Conservation (phyloP, 2,329 filamentous ascomycete genomes). For the Exophiala aquamarina region DNA sequence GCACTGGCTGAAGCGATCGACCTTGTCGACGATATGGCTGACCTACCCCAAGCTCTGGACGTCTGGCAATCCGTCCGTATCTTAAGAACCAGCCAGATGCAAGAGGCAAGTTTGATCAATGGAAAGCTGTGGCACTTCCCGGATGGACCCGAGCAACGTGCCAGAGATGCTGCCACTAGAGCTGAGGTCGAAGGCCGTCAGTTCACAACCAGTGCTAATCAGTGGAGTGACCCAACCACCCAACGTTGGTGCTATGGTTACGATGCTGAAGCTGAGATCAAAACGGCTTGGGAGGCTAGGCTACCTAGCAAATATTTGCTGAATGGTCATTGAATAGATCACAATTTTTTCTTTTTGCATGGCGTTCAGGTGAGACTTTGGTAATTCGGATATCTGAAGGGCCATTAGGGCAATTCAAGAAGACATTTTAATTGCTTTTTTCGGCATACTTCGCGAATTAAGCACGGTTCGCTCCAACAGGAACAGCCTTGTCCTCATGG, state of each 20-base stretch:
- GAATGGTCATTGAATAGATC: constrained; percentile 8
- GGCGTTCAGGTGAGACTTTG: too few species aligned
- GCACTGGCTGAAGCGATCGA: constrained; percentile 32
- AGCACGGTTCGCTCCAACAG: too few species aligned
- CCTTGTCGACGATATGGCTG: constrained; percentile 8
- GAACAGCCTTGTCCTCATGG: too few species aligned
- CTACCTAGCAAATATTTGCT: not conserved
- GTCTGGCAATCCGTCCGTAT: constrained; percentile 41
- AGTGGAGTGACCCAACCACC: constrained; percentile 50
- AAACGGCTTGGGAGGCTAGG: constrained; percentile 30
- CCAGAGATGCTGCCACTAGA: constrained; percentile 43
- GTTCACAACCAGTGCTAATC: constrained; percentile 45
- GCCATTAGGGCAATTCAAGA: too few species aligned
- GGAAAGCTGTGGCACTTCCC: constrained; percentile 49
- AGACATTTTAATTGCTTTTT: too few species aligned
- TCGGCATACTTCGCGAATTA: too few species aligned
- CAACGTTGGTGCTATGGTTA: constrained; percentile 52
- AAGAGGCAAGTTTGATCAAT: constrained; percentile 48
- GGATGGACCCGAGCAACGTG: constrained; percentile 44
- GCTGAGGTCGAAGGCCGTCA: constrained; percentile 40
- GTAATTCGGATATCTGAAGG: too few species aligned
- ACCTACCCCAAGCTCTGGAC: constrained; percentile 35
- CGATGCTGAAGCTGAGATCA: constrained; percentile 43
- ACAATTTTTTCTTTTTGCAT: too few species aligned
- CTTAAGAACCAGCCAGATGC: constrained; percentile 40